These are phyloP conservation scores for Plasmopara halstedii DNA, from an alignment of 352 stramenopile genomes.

Conservation along the genomic window DNA sequence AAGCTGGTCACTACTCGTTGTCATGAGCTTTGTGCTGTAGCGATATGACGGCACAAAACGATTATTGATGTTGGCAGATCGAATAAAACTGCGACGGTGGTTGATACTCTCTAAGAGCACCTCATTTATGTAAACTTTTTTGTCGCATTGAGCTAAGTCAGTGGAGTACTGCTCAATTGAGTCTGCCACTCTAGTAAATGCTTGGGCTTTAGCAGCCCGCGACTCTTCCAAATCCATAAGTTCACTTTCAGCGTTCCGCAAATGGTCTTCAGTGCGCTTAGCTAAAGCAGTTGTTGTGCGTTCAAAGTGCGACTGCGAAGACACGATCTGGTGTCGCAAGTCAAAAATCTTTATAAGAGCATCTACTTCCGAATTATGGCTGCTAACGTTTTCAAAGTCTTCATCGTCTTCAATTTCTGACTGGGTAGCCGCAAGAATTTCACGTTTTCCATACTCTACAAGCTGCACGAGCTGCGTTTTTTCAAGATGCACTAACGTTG, in stretches of 20 bases:
- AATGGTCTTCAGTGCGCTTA: conserved; percentile 46
- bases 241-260: conserved; percentile 43
- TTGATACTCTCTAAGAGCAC: conserved; percentile 57
- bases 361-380: conserved; percentile 48
- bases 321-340: conserved; percentile 65
- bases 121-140: conserved; percentile 48
- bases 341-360: conserved; percentile 67
- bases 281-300: conserved; percentile 42
- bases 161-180: conserved; percentile 47
- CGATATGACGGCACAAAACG: conserved; percentile 65
- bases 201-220: conserved; percentile 27
- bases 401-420: conserved; percentile 20
- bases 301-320: conserved; percentile 57
- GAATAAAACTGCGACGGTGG: conserved; percentile 58
- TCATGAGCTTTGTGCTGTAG: conserved; percentile 58
- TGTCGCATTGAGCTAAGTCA: conserved; percentile 43
- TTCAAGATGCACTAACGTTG: conserved; percentile 65
- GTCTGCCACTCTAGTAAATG: conserved; percentile 43
- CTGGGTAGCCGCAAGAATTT: conserved; percentile 33
- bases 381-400: conserved; percentile 8
- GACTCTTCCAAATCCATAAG: conserved; percentile 57
- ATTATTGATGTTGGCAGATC: conserved; percentile 50
- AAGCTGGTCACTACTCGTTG: conserved; percentile 58
- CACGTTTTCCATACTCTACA: conserved; percentile 45
- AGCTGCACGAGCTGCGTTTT: conserved; percentile 60